phyloP scores from a whole-genome alignment of 2,329 filamentous ascomycete species.

The Reticulascus tulasneorum region DNA sequence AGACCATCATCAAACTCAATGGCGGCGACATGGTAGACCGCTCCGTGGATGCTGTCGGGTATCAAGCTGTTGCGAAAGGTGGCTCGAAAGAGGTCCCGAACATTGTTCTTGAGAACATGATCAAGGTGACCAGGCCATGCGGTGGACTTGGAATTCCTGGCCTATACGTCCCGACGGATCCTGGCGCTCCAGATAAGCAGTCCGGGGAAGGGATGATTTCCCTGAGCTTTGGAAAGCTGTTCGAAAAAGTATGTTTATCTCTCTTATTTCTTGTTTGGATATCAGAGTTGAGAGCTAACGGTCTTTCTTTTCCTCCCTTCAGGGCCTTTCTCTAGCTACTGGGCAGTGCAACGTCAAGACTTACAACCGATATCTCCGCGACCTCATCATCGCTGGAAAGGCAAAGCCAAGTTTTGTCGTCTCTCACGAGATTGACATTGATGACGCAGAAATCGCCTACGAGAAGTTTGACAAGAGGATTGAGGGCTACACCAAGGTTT shows the following conservation, averaged over 20 bases:
- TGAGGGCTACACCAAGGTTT: slow-evolving; percentile 64
- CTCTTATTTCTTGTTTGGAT: not conserved
- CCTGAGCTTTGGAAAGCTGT: slow-evolving; percentile 63
- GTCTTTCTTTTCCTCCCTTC: not conserved
- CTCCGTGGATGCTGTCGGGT: slow-evolving; percentile 62
- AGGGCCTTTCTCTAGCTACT: slow-evolving; percentile 57
- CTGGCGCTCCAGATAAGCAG: slow-evolving; percentile 58
- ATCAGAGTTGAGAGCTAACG: not conserved
- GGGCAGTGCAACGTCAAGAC: slow-evolving; percentile 67
- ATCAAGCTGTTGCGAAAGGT: slow-evolving; percentile 54
- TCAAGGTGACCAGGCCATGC: slow-evolving; percentile 56
- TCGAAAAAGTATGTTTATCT: slow-evolving; percentile 53
- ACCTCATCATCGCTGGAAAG: slow-evolving; percentile 60
- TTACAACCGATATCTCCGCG: slow-evolving; percentile 63
- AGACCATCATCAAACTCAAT: slow-evolving; percentile 56
- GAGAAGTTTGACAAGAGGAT: slow-evolving; percentile 63
- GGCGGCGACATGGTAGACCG: slow-evolving; percentile 56
- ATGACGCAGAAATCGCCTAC: slow-evolving; percentile 57
- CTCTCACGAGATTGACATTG: slow-evolving; percentile 59
- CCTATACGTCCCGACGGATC: slow-evolving; percentile 47
- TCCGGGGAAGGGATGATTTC: slow-evolving; percentile 60
- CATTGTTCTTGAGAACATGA: slow-evolving; percentile 60
- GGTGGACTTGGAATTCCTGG: slow-evolving; percentile 60
- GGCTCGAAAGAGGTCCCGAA: slow-evolving; percentile 59
- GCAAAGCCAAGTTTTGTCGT: slow-evolving; percentile 66